Conservation (phyloP, 352 stramenopile genomes). For the Phytophthora hybrid region DNA sequence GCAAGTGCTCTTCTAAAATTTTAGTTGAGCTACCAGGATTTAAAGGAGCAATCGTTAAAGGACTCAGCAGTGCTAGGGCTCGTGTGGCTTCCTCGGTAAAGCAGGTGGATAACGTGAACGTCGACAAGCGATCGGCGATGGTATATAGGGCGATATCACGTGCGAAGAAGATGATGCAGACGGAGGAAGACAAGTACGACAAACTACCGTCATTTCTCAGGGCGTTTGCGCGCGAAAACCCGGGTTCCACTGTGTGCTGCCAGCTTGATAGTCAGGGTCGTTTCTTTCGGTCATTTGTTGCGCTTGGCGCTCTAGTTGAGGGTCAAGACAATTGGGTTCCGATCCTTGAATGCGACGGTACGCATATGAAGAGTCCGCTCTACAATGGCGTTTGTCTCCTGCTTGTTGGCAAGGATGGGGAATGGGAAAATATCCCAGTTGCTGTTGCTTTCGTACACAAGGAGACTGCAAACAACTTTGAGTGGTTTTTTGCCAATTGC, state of each 20-base stretch:
- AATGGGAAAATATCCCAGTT: conserved; percentile 1
- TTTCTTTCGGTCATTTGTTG: conserved; percentile 1
- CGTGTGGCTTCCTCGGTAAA: background rate
- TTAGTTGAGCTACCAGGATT: too few species aligned
- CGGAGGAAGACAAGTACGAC: background rate
- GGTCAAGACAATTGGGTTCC: conserved; percentile 5
- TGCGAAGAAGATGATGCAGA: conserved; percentile 5
- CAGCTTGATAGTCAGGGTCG: background rate
- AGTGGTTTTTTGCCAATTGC: conserved; percentile 5
- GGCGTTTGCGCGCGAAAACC: conserved; percentile 3
- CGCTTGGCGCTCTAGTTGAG: background rate
- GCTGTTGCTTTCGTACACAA: conserved; percentile 11
- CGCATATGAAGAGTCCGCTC: conserved; percentile 8
- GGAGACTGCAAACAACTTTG: conserved; percentile 9
- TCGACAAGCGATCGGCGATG: background rate
- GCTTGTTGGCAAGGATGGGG: conserved; percentile 4
- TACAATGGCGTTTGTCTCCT: conserved; percentile 12
- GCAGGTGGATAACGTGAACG: background rate
- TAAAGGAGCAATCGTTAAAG: too few species aligned
- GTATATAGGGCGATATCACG: conserved; percentile 2
- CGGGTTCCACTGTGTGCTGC: background rate
- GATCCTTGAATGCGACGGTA: conserved; percentile 5
- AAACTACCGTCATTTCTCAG: conserved; percentile 4
- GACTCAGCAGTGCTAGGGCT: too few species aligned
- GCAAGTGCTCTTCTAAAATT: too few species aligned